Conservation (phyloP, 1,284 basidiomycete genomes). For the Puccinia novopanici region DNA sequence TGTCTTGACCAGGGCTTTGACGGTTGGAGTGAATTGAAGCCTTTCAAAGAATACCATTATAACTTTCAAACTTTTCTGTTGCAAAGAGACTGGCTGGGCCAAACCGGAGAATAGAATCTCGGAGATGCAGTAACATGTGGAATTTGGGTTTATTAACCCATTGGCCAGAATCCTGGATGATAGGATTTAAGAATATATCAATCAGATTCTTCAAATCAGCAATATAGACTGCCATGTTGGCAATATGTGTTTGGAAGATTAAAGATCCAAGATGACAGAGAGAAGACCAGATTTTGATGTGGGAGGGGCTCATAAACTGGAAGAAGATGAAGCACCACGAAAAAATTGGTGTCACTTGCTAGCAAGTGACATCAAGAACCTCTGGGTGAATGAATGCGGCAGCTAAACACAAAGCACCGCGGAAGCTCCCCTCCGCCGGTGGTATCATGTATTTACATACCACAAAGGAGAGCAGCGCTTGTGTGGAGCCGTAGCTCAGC, state of each 20-base stretch:
- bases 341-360: too few species aligned
- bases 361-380: too few species aligned
- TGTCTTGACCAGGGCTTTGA: slow-evolving; percentile 14
- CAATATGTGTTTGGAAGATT: slow-evolving; percentile 61
- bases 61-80: slow-evolving; percentile 9
- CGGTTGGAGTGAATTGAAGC: slow-evolving; percentile 1
- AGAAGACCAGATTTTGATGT: slow-evolving; percentile 57
- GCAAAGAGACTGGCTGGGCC: slow-evolving; percentile 15
- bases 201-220: slow-evolving; percentile 54
- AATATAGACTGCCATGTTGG: slow-evolving; percentile 53
- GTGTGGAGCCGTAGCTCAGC: too few species aligned
- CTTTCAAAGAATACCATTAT: not conserved
- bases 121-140: slow-evolving; percentile 55
- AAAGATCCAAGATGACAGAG: slow-evolving; percentile 59
- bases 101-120: slow-evolving; percentile 51
- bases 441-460: too few species aligned
- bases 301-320: slow-evolving; percentile 55
- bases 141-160: slow-evolving; percentile 63
- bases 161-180: slow-evolving; percentile 56
- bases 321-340: slow-evolving; percentile 56
- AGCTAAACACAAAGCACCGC: too few species aligned
- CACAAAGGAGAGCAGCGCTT: too few species aligned
- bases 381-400: too few species aligned
- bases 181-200: slow-evolving; percentile 57
- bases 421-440: too few species aligned